Evolutionary conservation across 225 moss, liverwort and hornwort species (phyloP), one percentile per base, ranked within the genome.

Genomic region (Polytrichum formosum): DNA sequence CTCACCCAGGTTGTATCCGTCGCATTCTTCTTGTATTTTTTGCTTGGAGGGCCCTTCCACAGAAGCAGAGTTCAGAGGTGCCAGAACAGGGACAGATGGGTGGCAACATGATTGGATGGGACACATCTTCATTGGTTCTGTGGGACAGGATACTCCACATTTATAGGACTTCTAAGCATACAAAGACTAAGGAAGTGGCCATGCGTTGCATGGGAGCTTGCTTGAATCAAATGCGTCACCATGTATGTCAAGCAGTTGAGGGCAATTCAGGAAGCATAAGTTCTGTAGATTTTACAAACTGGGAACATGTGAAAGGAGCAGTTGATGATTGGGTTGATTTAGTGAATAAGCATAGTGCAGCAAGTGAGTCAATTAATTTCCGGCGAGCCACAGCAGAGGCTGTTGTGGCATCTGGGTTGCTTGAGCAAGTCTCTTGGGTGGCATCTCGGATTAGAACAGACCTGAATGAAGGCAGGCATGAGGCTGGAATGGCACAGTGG

Each of bases 141-240:
- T 94, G 89, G 94, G 76, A 72, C 69, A 81, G 81, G 66, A 79
- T 97, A 33, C 77, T 92, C 67, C 77, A 83, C 33, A 91, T 93
- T 13, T 99, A 99, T 64, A 81, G 76, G 53, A 81, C 79, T n/a
- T 88, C 98, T 28, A 91, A 81, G 70, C 88, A 99, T 29, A 74
- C 88, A 19, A 94, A 93, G 71, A 89, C 90, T 1, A 94, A 89
- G 75, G 98, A 99, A 81, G 92, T 79, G 22, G 82, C 90, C n/a
- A 82, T 99, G 72, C 90, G 81, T 53, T 99, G 94, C 75, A 87
- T 99, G 74, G 98, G 98, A 84, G 91, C 90, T 28, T 94, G 91
- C 55, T 73, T 94, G 80, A 88, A 83, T 77, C 84, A 83, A 65
- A 81, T 93, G 72, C 79, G 77, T 63, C 71, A 23, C 63, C 72